phyloP scores from a whole-genome alignment of 2,329 filamentous ascomycete species.

The Fusarium bulbicola region DNA sequence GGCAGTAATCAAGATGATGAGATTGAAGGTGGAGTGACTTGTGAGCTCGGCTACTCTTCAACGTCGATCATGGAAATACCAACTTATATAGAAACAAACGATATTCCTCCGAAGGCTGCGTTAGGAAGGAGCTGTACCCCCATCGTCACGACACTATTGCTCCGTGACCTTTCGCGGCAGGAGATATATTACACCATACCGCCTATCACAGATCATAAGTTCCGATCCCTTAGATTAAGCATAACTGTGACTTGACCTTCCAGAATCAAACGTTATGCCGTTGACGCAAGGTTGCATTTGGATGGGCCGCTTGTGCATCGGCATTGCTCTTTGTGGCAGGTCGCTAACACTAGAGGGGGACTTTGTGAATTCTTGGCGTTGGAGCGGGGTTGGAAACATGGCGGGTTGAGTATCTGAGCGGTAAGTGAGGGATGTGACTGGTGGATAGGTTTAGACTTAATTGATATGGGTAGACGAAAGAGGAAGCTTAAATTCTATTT shows the following conservation, averaged over 20 bases:
- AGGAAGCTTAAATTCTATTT: background rate
- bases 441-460: background rate
- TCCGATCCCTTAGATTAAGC: slow-evolving; percentile 6
- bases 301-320: slow-evolving; percentile 29
- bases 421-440: background rate
- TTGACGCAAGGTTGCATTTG: slow-evolving; percentile 8
- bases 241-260: slow-evolving; percentile 20
- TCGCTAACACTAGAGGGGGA: slow-evolving; percentile 8
- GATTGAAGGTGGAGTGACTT: background rate
- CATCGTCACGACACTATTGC: background rate
- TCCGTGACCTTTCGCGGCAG: slow-evolving; percentile 14
- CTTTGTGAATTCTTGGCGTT: slow-evolving; percentile 31
- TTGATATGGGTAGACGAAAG: background rate
- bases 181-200: slow-evolving; percentile 3
- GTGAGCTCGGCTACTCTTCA: background rate
- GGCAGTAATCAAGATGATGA: background rate
- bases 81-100: background rate
- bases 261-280: slow-evolving; percentile 25
- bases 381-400: slow-evolving; percentile 13
- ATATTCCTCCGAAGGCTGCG: slow-evolving; percentile 3
- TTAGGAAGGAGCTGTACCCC: slow-evolving; percentile 5
- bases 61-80: background rate
- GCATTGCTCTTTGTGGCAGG: slow-evolving; percentile 30
- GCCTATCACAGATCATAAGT: slow-evolving; percentile 9
- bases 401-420: background rate